Evolutionary conservation across 78 protist species (phyloP).

Genomic region (Diacronema lutheri): DNA sequence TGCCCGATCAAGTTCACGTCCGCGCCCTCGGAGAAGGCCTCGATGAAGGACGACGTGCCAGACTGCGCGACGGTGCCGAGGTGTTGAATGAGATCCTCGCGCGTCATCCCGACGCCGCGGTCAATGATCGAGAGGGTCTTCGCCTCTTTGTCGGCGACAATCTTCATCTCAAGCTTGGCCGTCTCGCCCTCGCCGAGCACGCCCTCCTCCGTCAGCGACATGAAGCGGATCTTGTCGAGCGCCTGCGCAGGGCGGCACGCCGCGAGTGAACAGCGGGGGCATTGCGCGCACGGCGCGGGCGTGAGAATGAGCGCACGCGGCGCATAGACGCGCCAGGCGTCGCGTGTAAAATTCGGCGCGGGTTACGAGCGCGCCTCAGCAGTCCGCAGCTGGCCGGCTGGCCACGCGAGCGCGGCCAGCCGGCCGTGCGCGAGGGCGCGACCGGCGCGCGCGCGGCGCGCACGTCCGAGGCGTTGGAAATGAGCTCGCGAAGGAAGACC

Average conservation of each 20-base stretch:
- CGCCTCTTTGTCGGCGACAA: conserved; percentile 79
- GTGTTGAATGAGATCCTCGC: conserved; percentile 87
- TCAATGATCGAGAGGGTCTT: conserved; percentile 86
- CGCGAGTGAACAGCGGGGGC: not conserved
- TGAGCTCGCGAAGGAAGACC: conserved; percentile 97
- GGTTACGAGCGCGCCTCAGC: no score
- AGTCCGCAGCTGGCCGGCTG: not conserved
- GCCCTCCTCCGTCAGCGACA: conserved; percentile 78
- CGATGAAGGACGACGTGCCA: conserved; percentile 77
- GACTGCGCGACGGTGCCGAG: conserved; percentile 81
- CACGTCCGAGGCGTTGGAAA: conserved; percentile 95
- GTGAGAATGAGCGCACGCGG: not conserved
- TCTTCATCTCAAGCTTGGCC: conserved; percentile 81
- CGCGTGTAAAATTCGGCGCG: not conserved
- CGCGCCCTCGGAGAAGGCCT: conserved; percentile 42
- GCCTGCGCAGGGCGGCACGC: conserved; percentile 35
- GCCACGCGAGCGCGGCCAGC: no score
- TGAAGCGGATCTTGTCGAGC: conserved; percentile 86
- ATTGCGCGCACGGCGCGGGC: not conserved
- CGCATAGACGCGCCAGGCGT: not conserved
- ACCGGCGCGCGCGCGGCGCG: not conserved
- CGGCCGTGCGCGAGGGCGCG: not conserved
- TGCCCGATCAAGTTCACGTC: conserved; percentile 92
- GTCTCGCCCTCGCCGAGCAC: conserved; percentile 78
- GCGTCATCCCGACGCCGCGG: conserved; percentile 98